Evolutionary conservation across 441 rosid genomes (phyloP), one percentile per base, ranked within the genome.

Genomic region (Bocquillonia castaneifolia): DNA sequence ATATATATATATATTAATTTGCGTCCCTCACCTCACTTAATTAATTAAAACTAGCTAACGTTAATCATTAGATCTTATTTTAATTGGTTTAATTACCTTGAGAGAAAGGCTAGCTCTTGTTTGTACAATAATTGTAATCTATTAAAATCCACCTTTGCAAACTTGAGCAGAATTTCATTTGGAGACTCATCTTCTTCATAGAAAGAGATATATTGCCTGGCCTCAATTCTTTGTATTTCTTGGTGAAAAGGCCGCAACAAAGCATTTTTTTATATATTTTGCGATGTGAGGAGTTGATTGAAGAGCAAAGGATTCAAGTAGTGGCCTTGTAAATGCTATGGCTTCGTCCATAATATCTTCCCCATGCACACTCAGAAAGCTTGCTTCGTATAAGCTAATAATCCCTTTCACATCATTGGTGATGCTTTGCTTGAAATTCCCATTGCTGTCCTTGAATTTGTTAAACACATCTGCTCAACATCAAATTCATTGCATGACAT

Each of bases 301-400:
- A 42, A 5, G 2, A 42, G 47, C 9, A 7, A 13, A 42, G 7
- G 15, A 6, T 12, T 42, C 47, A 7, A 42, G 12, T 13, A 6
- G 15, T 42, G 9, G 47, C 47, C 15, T 42, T 42, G 47, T 42
- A 42, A 42, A 42, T 42, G 9, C 47, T 5, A 42, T 2, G 47
- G 47, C 47, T 42, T 42, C 47, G 2, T 42, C 47, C 12, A 42
- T 2, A 42, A 42, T 42, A 42, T 42, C 47, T 42, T 42, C 47
- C 15, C 15, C 47, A 12, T 42, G 13, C 2, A 42, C 47, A 6
- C 9, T 42, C 12, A 42, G 15, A 42, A 42, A 42, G 15, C 13
- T 42, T 42, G 47, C 47, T 42, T 42, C 47, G 32, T 57, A 68
- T 5, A 68, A 25, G 64, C 64, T 68, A 5, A 68, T n/a, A 40